These are phyloP conservation scores for Neurospora tetraspora DNA, from an alignment of 495 filamentous ascomycete species.

Conservation along the genomic window DNA sequence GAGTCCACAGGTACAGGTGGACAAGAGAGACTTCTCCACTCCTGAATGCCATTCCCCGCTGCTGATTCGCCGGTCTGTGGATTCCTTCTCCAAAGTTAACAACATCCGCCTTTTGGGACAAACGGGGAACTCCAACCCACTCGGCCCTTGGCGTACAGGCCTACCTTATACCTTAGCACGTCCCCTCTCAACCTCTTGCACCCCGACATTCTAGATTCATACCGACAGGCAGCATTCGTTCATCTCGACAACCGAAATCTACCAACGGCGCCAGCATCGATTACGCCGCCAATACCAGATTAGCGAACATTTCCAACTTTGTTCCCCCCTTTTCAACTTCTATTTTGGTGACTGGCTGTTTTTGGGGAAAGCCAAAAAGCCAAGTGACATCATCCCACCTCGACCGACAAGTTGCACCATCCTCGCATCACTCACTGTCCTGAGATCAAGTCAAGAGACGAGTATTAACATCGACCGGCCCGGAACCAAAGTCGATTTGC, in stretches of 20 bases:
- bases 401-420: constrained; percentile 10
- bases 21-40: neutral
- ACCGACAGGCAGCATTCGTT: neutral
- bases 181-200: neutral
- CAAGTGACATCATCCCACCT: neutral
- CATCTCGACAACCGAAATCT: neutral
- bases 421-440: neutral
- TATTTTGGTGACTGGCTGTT: neutral
- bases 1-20: neutral
- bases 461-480: neutral
- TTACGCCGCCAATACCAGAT: neutral
- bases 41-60: neutral
- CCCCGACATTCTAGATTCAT: neutral
- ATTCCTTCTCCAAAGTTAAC: neutral
- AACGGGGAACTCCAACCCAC: neutral
- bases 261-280: neutral
- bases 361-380: neutral
- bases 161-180: neutral
- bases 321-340: neutral
- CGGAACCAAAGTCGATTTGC: neutral
- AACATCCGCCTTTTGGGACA: neutral
- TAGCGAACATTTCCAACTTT: neutral
- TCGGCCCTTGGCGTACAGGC: neutral
- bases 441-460: neutral
- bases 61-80: neutral